These are phyloP conservation scores for Trypanosoma vivax DNA, from an alignment of 208 protist genomes.

Conservation along the genomic window DNA sequence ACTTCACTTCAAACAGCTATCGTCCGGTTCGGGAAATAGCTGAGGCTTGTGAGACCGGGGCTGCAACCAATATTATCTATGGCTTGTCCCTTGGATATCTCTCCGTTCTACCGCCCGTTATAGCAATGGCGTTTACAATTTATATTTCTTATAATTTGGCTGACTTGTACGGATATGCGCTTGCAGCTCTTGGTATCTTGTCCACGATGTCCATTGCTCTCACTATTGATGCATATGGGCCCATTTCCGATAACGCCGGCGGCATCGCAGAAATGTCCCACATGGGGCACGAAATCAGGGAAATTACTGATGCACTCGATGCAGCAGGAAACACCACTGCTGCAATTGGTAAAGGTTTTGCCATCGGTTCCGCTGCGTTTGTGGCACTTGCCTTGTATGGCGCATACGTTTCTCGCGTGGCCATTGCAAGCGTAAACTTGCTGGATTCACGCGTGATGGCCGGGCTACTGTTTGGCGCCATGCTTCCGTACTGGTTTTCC, in stretches of 20 bases:
- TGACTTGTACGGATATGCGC: slow-evolving; percentile 88
- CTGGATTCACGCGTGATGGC: slow-evolving; percentile 71
- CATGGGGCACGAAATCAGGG: slow-evolving; percentile 82
- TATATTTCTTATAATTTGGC: slow-evolving; percentile 74
- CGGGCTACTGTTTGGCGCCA: slow-evolving; percentile 90
- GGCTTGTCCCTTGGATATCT: slow-evolving; percentile 92
- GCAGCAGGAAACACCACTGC: slow-evolving; percentile 95
- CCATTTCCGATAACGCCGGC: slow-evolving; percentile 94
- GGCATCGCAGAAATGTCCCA: slow-evolving; percentile 92
- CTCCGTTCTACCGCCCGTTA: slow-evolving; percentile 83
- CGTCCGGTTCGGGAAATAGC: slow-evolving; percentile 75
- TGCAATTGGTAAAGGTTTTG: slow-evolving; percentile 95
- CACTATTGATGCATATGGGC: slow-evolving; percentile 94
- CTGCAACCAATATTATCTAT: slow-evolving; percentile 92
- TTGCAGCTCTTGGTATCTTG: slow-evolving; percentile 94
- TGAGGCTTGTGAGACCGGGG: slow-evolving; percentile 78
- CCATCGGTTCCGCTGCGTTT: slow-evolving; percentile 91
- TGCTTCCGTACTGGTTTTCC: slow-evolving; percentile 94
- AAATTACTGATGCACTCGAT: slow-evolving; percentile 92
- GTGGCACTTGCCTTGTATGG: slow-evolving; percentile 91
- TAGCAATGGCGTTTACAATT: slow-evolving; percentile 87
- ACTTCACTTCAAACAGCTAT: slow-evolving; percentile 89
- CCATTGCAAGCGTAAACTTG: slow-evolving; percentile 63
- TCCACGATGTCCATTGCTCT: slow-evolving; percentile 88
- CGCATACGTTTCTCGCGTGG: slow-evolving; percentile 80